Percentiles rank a stretch among this genome's conserved stretches.
These are phyloP conservation scores for Psilocybe tampanensis DNA, from an alignment of 768 basidiomycete genomes.

Conservation along the genomic window DNA sequence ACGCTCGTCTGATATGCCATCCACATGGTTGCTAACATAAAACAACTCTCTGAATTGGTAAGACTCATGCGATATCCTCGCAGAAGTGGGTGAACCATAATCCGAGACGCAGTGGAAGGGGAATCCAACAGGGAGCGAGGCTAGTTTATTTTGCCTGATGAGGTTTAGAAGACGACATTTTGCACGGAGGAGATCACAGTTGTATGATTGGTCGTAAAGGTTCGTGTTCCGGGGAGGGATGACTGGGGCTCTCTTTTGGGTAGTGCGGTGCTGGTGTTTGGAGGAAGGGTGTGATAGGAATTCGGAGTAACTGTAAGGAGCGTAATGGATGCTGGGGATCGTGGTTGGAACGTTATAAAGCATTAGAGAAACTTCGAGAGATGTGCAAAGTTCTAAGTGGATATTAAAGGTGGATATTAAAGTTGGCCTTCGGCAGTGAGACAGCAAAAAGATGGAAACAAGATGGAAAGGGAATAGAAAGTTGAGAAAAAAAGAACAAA, in stretches of 20 bases:
- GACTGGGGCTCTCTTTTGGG: no score
- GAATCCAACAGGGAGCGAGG: slow-evolving; percentile 36
- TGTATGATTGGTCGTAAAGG: slow-evolving; percentile 11
- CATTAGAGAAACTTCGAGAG: not conserved
- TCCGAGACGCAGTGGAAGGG: slow-evolving; percentile 33
- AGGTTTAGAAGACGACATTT: slow-evolving; percentile 33
- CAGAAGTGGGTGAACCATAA: no score
- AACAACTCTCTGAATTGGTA: slow-evolving; percentile 38
- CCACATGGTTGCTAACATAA: no score
- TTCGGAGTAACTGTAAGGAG: not conserved
- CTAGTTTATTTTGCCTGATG: slow-evolving; percentile 31
- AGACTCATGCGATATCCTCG: slow-evolving; percentile 31
- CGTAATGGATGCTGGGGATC: slow-evolving; percentile 14
- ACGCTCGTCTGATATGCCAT: slow-evolving; percentile 15
- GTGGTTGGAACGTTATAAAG: slow-evolving; percentile 6
- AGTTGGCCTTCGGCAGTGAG: no score
- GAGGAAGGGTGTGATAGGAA: not conserved
- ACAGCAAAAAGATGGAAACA: no score
- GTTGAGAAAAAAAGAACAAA: not conserved
- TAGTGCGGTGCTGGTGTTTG: not conserved
- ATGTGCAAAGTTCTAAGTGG: not conserved
- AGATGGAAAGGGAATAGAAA: not conserved
- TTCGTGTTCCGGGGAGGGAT: slow-evolving; percentile 7
- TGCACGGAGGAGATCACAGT: slow-evolving; percentile 12
- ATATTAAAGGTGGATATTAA: not conserved